Percentiles rank a stretch among this genome's conserved stretches.
These are phyloP conservation scores for Fistulifera solaris DNA, from an alignment of 108 stramenopile genomes.

Conservation along the genomic window DNA sequence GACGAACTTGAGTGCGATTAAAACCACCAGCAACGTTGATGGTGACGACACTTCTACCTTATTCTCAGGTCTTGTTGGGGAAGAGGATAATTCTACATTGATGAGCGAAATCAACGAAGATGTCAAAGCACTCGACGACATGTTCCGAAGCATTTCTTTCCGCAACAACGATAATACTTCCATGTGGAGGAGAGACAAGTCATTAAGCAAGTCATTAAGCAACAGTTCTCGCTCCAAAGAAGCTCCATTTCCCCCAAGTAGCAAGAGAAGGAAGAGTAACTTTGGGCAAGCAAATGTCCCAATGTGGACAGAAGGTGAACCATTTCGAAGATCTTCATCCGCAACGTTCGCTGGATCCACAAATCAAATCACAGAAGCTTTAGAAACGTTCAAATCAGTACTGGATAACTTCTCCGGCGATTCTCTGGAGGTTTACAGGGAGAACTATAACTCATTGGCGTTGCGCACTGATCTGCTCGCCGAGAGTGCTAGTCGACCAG, in stretches of 20 bases:
- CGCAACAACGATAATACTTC: constrained; percentile 21
- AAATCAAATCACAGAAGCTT: constrained; percentile 46
- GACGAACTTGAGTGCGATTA: constrained; percentile 53
- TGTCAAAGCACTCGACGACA: constrained; percentile 68
- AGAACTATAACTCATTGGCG: constrained; percentile 45
- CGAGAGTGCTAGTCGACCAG: constrained; percentile 1
- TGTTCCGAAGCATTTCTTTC: constrained; percentile 70
- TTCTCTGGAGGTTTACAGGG: constrained; percentile 36
- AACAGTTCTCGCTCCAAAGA: neutral
- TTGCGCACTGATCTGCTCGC: constrained; percentile 33
- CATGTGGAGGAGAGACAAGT: constrained; percentile 7
- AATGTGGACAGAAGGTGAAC: constrained; percentile 24
- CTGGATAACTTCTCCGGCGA: constrained; percentile 33
- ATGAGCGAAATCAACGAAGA: constrained; percentile 78
- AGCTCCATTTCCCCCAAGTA: constrained; percentile 8
- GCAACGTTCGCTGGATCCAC: constrained; percentile 9
- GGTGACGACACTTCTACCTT: constrained; percentile 14
- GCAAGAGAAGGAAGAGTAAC: constrained; percentile 23
- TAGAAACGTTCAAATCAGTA: constrained; percentile 42
- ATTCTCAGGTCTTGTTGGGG: constrained; percentile 19
- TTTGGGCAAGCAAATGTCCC: neutral
- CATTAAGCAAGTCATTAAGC: neutral
- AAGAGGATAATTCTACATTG: constrained; percentile 36
- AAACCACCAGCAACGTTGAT: constrained; percentile 6
- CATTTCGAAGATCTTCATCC: constrained; percentile 35